phyloP scores from a whole-genome alignment of 306 rosid species.

The Pyrus pyrifolia region DNA sequence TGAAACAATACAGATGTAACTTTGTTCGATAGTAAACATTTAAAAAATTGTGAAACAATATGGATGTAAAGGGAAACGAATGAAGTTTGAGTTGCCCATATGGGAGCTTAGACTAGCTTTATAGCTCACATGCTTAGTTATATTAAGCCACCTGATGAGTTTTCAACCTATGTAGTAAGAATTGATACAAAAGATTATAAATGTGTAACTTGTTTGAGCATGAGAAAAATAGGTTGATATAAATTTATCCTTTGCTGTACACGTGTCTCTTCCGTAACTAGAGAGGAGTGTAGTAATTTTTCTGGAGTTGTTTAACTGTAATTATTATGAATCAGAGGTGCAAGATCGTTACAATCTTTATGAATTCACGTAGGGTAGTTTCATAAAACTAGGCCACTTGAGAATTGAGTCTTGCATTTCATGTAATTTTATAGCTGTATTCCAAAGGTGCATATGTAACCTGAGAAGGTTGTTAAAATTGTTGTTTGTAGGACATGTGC shows the following conservation, averaged over 20 bases:
- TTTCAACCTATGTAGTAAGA: neutral
- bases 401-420: neutral
- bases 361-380: neutral
- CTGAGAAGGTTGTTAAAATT: slow-evolving; percentile 8
- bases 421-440: neutral
- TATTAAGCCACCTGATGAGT: neutral
- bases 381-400: neutral
- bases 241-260: neutral
- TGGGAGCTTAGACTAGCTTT: neutral
- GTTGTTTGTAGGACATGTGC: slow-evolving; percentile 66
- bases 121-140: neutral
- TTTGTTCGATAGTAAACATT: neutral
- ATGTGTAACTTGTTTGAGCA: neutral
- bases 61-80: neutral
- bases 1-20: neutral
- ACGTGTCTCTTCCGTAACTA: neutral
- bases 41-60: neutral
- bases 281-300: neutral
- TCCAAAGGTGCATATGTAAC: neutral
- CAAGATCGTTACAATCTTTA: neutral
- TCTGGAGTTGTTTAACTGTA: neutral
- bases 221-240: neutral
- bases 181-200: neutral
- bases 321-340: neutral
- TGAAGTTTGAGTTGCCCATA: neutral